Percentiles rank a stretch among this genome's conserved stretches.
Evolutionary conservation across 495 filamentous ascomycete genomes (phyloP).

Genomic region (Aspergillus ellipticus): DNA sequence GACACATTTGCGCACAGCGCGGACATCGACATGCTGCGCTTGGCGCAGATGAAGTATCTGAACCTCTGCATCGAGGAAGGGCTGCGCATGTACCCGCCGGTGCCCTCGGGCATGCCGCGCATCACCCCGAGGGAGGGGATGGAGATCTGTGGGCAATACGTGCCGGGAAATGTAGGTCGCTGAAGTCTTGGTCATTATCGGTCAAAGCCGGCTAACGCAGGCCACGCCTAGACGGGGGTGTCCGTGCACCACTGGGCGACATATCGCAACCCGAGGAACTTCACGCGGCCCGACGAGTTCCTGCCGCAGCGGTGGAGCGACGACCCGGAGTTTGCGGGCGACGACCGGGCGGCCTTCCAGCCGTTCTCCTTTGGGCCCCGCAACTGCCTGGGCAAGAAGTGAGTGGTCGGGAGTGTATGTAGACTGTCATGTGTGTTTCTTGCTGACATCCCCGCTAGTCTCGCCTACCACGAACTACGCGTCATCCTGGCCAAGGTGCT

Average conservation of each 20-base stretch:
- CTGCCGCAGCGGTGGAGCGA: slow-evolving; percentile 46
- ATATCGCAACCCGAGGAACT: slow-evolving; percentile 36
- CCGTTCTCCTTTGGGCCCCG: slow-evolving; percentile 40
- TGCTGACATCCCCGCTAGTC: background rate
- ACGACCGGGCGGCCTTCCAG: slow-evolving; percentile 28
- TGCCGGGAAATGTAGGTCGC: slow-evolving; percentile 22
- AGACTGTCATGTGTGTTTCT: background rate
- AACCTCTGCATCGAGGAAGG: slow-evolving; percentile 50
- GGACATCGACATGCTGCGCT: slow-evolving; percentile 46
- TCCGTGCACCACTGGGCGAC: slow-evolving; percentile 30
- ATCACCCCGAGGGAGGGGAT: slow-evolving; percentile 37
- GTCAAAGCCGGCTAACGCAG: too few relatives aligned
- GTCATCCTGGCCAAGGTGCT: slow-evolving; percentile 1
- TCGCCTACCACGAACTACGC: background rate
- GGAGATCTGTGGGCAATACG: slow-evolving; percentile 39
- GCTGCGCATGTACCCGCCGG: slow-evolving; percentile 53
- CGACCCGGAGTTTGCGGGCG: slow-evolving; percentile 15
- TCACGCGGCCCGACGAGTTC: slow-evolving; percentile 34
- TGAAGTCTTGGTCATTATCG: too few relatives aligned
- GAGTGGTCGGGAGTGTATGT: too few relatives aligned
- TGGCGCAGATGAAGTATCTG: slow-evolving; percentile 45
- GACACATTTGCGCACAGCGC: slow-evolving; percentile 39
- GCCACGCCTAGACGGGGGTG: background rate
- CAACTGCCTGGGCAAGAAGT: slow-evolving; percentile 38
- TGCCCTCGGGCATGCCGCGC: slow-evolving; percentile 39